Base-by-base conservation (phyloP, 768 basidiomycete genomes). In the Termitomyces sp. region DNA sequence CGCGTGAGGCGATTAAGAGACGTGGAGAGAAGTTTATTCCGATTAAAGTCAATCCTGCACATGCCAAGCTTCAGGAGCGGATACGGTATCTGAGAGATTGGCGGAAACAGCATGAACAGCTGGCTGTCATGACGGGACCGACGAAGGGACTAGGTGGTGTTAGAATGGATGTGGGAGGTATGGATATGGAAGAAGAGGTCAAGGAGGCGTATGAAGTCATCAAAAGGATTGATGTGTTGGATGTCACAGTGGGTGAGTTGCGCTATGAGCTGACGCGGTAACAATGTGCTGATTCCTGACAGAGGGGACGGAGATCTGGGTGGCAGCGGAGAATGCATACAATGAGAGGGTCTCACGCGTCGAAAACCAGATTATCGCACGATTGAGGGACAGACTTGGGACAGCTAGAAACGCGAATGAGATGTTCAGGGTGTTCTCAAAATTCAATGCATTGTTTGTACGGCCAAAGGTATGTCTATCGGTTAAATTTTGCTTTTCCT, bases 301-400 rank as follows among this genome's bases (percentile, higher is more conserved):
- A 94, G 95, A 96, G 78, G 96, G 97, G 3, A 94, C 92, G 16
- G 94, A 98, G 71, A 96, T 98, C 52, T 98, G 95, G 96, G 88
- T 96, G 31, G 86, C 94, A 0, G 95, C 95, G 2, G 97, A 98
- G 73, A 94, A 92, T 56, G 94, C 94, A 5, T 99, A 99, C 70
- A 98, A 98, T 65, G 96, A 98, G 72, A 88, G 95, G 22, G 95
- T 98, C 26, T 90, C 97, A 2, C 81, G 96, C 13, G 96, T 99
- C 20, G 97, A 99, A 76, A 98, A 98, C 73, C 96, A 98, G 71
- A 98, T 98, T 68, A 98, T 98, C 70, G 90, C 96, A 16, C 81
- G 92, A 34, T 72, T 99, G 48, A 81, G 96, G 26, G 96, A 98
- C 72, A 81, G 92, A 58, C 79, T 98, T 12, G 97, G 94, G 15